Percentiles rank a stretch among this genome's conserved stretches.
Conservation (phyloP, 495 filamentous ascomycete species). For the Physcia stellaris region DNA sequence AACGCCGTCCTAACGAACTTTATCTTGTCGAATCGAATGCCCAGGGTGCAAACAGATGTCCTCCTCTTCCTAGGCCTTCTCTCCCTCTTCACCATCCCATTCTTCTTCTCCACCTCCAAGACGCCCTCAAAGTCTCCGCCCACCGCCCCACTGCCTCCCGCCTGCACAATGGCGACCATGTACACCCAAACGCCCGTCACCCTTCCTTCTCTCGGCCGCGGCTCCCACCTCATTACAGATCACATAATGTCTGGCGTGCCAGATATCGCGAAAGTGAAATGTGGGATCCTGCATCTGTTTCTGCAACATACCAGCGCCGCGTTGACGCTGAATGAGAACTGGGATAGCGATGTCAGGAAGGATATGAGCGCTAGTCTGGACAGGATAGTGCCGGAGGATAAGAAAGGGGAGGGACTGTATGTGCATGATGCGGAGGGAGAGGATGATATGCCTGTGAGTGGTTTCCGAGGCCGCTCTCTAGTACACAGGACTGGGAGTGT, state of each 20-base stretch:
- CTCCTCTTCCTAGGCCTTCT: slow-evolving; percentile 28
- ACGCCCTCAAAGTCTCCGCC: too few relatives aligned
- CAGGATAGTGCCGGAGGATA: slow-evolving; percentile 67
- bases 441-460: slow-evolving; percentile 74
- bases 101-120: slow-evolving; percentile 41
- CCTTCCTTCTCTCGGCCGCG: slow-evolving; percentile 59
- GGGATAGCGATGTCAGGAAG: slow-evolving; percentile 62
- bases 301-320: slow-evolving; percentile 84
- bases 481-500: slow-evolving; percentile 4
- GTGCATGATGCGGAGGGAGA: slow-evolving; percentile 75
- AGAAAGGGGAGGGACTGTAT: slow-evolving; percentile 56
- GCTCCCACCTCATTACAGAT: slow-evolving; percentile 81
- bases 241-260: slow-evolving; percentile 44
- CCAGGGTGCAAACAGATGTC: too few relatives aligned
- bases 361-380: slow-evolving; percentile 95
- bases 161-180: slow-evolving; percentile 11
- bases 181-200: slow-evolving; percentile 37
- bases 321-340: slow-evolving; percentile 88
- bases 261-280: slow-evolving; percentile 64
- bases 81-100: slow-evolving; percentile 33
- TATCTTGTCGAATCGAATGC: too few relatives aligned
- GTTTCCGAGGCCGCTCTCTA: neutral
- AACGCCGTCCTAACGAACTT: too few relatives aligned
- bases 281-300: slow-evolving; percentile 79
- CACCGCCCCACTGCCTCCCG: slow-evolving; percentile 30